Base-by-base conservation (phyloP, 2,329 filamentous ascomycete genomes). In the Didymella pomorum region DNA sequence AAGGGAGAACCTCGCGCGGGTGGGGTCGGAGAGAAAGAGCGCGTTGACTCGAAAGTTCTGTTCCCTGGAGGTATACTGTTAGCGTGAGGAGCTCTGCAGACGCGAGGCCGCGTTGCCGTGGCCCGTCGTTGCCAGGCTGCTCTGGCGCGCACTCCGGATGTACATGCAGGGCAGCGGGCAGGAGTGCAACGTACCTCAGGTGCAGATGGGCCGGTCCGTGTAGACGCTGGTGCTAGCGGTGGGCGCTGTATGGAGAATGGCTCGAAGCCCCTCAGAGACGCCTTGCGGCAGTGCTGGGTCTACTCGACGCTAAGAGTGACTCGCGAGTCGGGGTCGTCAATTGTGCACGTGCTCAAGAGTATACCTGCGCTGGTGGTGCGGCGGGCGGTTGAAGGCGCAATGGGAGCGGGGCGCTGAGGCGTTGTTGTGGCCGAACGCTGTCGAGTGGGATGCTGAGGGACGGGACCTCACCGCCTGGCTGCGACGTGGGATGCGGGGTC, bases 241-340 rank as follows among this genome's bases (percentile, higher is more conserved):
- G 66, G 63, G 71, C 62, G 70, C 64, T 60, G 68, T 64, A 64
- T 60, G 68, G 65, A 71, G 67, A 67, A 74, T 74, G 75, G 75
- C 75, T 75, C 73, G 60, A 75, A 76, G 75, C 73, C 75, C 75
- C 72, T 76, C 73, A 74, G 69, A 74, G 69, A 68, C 67, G 67
- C 71, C 70, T 68, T 67, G 63, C 69, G 69, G 73, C 68, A 69
- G 61, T 64, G 64, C 42, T 65, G 68, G 66, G 71, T 71, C 67
- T 68, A 73, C 71, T 71, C 71, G 73, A 75, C 71, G 69, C 56
- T 61, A 52, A 57, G 62, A 66, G 66, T 66, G 57, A 59, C 60
- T 69, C 29, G 62, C 64, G 58, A 58, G 56, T 57, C 57, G 67
- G 55, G 54, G 49, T 56, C 51, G 67, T 75, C 69, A 73, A 74